Evolutionary conservation across 2,329 filamentous ascomycete species (phyloP).

Genomic region (Clonostachys byssicola): DNA sequence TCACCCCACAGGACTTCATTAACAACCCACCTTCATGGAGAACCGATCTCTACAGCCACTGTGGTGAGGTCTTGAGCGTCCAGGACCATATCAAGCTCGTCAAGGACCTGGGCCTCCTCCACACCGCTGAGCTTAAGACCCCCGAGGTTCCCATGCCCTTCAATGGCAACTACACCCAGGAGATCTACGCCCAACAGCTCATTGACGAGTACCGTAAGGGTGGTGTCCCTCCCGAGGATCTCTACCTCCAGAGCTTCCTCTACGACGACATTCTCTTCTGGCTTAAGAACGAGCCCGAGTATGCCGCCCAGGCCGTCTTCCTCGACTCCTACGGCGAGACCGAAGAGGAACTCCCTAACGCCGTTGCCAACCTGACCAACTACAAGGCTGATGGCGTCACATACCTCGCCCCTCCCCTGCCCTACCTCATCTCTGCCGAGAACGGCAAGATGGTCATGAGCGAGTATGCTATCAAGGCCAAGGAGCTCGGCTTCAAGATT

Average conservation of each 20-base stretch:
- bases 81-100: conserved; percentile 59
- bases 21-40: conserved; percentile 56
- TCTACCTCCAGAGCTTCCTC: conserved; percentile 64
- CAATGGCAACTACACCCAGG: conserved; percentile 57
- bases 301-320: conserved; percentile 57
- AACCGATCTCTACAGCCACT: conserved; percentile 62
- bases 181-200: conserved; percentile 60
- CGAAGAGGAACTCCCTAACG: conserved; percentile 42
- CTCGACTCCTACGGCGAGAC: conserved; percentile 60
- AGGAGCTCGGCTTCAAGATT: conserved; percentile 58
- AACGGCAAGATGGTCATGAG: conserved; percentile 56
- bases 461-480: conserved; percentile 56
- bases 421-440: conserved; percentile 52
- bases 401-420: conserved; percentile 60
- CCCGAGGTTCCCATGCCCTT: conserved; percentile 70
- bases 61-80: conserved; percentile 57
- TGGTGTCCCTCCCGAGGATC: conserved; percentile 45
- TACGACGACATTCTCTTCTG: conserved; percentile 63
- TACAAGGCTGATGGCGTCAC: conserved; percentile 55
- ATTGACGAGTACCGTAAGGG: conserved; percentile 54
- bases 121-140: conserved; percentile 65
- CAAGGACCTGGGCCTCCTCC: conserved; percentile 53
- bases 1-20: conserved; percentile 53
- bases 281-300: conserved; percentile 56
- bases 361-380: conserved; percentile 49